Conservation (phyloP, 305 asterid species). For the Petunia hybrid region DNA sequence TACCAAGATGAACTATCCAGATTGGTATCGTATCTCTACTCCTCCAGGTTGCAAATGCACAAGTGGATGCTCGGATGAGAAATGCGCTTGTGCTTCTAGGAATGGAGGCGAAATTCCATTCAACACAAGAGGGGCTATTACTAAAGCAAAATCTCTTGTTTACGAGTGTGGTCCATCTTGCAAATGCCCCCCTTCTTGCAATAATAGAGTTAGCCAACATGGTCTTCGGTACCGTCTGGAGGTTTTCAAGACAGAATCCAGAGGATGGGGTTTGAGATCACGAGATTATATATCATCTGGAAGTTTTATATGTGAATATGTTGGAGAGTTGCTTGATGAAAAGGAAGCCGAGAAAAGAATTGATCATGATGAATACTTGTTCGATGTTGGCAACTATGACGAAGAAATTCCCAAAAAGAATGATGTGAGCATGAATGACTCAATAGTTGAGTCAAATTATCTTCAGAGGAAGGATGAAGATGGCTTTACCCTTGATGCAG, state of each 20-base stretch:
- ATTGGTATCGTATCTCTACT: constrained; percentile 18
- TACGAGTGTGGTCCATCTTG: constrained; percentile 49
- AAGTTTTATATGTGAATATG: constrained; percentile 48
- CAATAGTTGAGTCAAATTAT: not conserved
- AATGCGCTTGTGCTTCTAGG: constrained; percentile 38
- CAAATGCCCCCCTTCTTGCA: constrained; percentile 48
- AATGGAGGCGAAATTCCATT: constrained; percentile 45
- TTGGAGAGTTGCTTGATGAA: constrained; percentile 45
- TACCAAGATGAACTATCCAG: constrained; percentile 35
- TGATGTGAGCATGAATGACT: not conserved
- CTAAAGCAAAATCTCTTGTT: constrained; percentile 29
- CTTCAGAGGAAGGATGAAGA: constrained; percentile 24
- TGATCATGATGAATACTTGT: constrained; percentile 38
- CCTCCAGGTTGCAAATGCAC: constrained; percentile 39
- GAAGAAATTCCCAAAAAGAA: constrained; percentile 18
- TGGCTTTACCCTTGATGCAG: constrained; percentile 45
- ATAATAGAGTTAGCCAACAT: constrained; percentile 44
- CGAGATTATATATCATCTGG: constrained; percentile 34
- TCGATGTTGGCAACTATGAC: constrained; percentile 38
- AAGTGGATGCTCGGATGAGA: constrained; percentile 40
- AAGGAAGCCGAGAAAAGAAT: constrained; percentile 39
- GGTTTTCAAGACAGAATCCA: constrained; percentile 42
- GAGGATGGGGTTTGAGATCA: constrained; percentile 51
- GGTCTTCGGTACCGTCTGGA: constrained; percentile 39
- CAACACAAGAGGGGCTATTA: constrained; percentile 36